phyloP scores from a whole-genome alignment of 345 rosid species.

The Populus tremula region DNA sequence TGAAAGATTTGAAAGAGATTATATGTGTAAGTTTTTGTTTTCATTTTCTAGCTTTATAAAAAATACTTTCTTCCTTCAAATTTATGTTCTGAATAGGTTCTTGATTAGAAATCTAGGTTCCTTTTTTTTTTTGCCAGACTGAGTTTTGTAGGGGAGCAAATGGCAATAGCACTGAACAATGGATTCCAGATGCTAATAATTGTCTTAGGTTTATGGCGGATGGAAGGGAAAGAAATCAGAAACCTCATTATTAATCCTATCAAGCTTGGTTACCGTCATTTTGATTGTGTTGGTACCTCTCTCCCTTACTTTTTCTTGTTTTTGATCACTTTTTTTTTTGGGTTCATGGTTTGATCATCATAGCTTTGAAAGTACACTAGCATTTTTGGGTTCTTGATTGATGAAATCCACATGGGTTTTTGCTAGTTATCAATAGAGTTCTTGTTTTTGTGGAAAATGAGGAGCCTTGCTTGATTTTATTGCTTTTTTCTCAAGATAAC shows the following conservation, averaged over 20 bases:
- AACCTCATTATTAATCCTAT: constrained; percentile 67
- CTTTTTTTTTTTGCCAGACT: no score
- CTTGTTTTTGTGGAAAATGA: no score
- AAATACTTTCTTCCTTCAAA: background rate
- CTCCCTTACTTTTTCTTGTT: background rate
- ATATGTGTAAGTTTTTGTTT: background rate
- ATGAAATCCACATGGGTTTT: no score
- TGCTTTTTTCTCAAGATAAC: no score
- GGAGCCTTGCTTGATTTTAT: no score
- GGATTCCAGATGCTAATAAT: constrained; percentile 72
- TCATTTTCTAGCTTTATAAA: background rate
- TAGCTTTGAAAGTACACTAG: no score
- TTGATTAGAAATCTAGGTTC: background rate
- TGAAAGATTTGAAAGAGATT: background rate
- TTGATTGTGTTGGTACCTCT: constrained; percentile 77
- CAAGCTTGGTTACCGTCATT: constrained; percentile 86
- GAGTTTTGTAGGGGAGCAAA: constrained; percentile 8
- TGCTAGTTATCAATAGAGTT: no score
- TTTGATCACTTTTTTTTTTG: background rate
- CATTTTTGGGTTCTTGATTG: no score
- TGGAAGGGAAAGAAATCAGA: constrained; percentile 58
- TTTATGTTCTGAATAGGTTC: background rate
- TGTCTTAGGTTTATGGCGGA: constrained; percentile 83
- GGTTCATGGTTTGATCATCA: background rate
- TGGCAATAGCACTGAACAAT: constrained; percentile 69